Evolutionary conservation across 2,329 filamentous ascomycete species (phyloP).

Genomic region (Zalaria sp.): DNA sequence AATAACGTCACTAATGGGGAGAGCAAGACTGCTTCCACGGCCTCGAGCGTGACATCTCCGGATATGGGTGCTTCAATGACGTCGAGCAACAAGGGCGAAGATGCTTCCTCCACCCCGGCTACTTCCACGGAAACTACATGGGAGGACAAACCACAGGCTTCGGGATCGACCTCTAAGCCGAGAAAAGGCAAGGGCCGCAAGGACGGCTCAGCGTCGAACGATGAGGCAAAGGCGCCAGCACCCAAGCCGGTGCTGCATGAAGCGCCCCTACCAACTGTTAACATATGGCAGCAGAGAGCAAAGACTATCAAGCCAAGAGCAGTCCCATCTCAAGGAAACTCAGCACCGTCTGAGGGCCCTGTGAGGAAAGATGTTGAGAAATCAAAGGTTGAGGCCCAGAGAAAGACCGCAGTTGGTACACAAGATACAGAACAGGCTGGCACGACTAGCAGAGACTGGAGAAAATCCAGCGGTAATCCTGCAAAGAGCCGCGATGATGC

Average conservation of each 20-base stretch:
- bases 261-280: slow-evolving; percentile 70
- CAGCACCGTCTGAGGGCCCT: background rate
- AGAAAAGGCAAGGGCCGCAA: slow-evolving; percentile 22
- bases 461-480: background rate
- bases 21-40: slow-evolving; percentile 10
- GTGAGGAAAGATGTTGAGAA: background rate
- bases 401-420: background rate
- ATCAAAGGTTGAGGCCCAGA: background rate
- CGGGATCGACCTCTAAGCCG: slow-evolving; percentile 50
- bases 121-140: slow-evolving; percentile 52
- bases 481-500: background rate
- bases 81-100: slow-evolving; percentile 44
- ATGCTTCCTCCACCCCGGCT: slow-evolving; percentile 47
- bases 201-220: slow-evolving; percentile 33
- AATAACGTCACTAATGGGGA: slow-evolving; percentile 13
- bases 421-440: background rate
- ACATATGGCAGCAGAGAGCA: slow-evolving; percentile 76
- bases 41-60: slow-evolving; percentile 32
- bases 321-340: background rate
- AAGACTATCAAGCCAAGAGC: slow-evolving; percentile 18
- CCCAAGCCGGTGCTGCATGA: slow-evolving; percentile 57
- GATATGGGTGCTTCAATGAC: slow-evolving; percentile 39
- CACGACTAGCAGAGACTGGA: background rate
- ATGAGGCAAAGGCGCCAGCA: slow-evolving; percentile 40
- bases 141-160: slow-evolving; percentile 50